A percentile compares a stretch with the other conserved stretches of the same genome.
Evolutionary conservation across 257 asterid genomes (phyloP).

Genomic region (Rhazya stricta): DNA sequence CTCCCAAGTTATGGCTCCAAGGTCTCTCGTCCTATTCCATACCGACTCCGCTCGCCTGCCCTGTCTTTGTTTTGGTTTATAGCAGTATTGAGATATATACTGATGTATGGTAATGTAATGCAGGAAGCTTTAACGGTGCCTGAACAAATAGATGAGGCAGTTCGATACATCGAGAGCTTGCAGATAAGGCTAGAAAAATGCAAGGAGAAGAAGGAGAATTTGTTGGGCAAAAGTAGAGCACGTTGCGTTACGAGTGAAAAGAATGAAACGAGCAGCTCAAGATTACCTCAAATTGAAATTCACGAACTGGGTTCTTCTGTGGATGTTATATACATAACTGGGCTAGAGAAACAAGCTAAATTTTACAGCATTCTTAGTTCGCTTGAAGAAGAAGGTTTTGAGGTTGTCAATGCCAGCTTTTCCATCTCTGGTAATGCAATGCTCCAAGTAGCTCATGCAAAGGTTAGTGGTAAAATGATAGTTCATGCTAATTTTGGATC

Average conservation of each 20-base stretch:
- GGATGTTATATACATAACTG: slow-evolving; percentile 26
- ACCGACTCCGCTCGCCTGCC: neutral
- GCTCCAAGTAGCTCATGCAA: slow-evolving; percentile 34
- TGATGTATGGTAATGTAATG: slow-evolving; percentile 2
- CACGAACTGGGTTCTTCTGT: slow-evolving; percentile 43
- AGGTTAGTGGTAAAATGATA: slow-evolving; percentile 20
- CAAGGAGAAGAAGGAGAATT: slow-evolving; percentile 28
- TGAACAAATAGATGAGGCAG: slow-evolving; percentile 46
- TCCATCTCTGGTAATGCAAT: slow-evolving; percentile 33
- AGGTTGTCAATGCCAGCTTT: slow-evolving; percentile 39
- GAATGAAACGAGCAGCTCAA: neutral
- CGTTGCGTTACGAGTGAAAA: slow-evolving; percentile 8
- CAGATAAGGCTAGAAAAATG: slow-evolving; percentile 30
- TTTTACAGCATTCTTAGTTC: slow-evolving; percentile 31
- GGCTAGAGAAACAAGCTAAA: slow-evolving; percentile 21
- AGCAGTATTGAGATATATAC: neutral
- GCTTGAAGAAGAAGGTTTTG: slow-evolving; percentile 30
- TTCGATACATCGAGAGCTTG: slow-evolving; percentile 28
- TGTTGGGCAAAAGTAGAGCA: slow-evolving; percentile 12
- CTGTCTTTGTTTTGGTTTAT: no score
- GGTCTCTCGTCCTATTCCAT: slow-evolving; percentile 17
- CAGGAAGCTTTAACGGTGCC: slow-evolving; percentile 38
- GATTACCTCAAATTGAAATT: slow-evolving; percentile 28
- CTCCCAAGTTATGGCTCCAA: slow-evolving; percentile 30
- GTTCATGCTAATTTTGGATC: neutral